Evolutionary conservation across 495 filamentous ascomycete species (phyloP), one percentile per base, ranked within the genome.

Genomic region (Copromyces sp.): DNA sequence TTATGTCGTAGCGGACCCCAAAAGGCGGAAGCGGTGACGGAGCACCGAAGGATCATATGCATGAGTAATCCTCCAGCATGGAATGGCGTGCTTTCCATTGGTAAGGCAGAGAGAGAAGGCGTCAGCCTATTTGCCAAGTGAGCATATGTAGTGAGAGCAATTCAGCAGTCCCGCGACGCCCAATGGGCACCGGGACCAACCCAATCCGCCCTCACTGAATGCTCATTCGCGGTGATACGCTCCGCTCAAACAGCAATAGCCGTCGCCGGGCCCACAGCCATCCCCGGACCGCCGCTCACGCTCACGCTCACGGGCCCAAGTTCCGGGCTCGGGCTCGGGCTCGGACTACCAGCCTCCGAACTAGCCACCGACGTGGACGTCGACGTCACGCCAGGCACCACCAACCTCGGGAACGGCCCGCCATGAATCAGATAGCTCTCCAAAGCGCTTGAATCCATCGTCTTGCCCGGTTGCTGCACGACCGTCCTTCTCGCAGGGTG

Each of bases 361-460:
- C 39, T 44, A 59, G 39, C 1, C 16, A 39, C 9, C 37, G 69
- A 72, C 53, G 44, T 29, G 9, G 24, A 37, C 53, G 44, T 35
- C 9, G 24, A 37, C 20, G 35, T 37, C 35, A 20, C 20, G 38
- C 65, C 68, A 16, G 39, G 59, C 6, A 59, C 65, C 12, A 59
- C 72, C 47, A 79, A 71, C 47, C 72, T 75, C 14, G 84, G 84
- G 74, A 83, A 86, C 5, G 75, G 68, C 0, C 83, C 83, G 4
- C 83, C 83, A 1, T 75, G 71, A 16, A 86, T 78, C 14, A 85
- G 72, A 41, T 81, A 86, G 16, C 75, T 76, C 78, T 85, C 84
- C 73, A 86, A 78, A 29, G 75, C 83, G 38, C 73, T 68, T 45
- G 79, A 81, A 74, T 82, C 82, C 76, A 84, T 83, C 17, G 79